phyloP scores from a whole-genome alignment of 1,284 basidiomycete genomes.

The Exobasidium cylindrosporum region DNA sequence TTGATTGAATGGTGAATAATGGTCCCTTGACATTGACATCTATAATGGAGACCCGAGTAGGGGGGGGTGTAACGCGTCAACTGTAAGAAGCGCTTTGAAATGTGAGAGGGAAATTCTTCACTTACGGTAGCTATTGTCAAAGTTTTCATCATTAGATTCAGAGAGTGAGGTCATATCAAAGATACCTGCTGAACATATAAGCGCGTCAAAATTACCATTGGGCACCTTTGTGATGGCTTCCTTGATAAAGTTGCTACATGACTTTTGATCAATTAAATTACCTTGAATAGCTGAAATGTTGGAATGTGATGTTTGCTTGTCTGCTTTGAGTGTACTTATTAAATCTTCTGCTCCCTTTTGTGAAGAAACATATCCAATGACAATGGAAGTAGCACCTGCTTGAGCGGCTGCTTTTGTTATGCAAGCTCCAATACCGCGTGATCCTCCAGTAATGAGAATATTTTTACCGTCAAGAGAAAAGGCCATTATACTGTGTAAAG shows the following conservation, averaged over 20 bases:
- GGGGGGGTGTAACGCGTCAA: slow-evolving; percentile 57
- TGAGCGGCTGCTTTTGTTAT: slow-evolving; percentile 61
- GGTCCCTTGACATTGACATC: slow-evolving; percentile 64
- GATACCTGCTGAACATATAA: not conserved
- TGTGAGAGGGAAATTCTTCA: not conserved
- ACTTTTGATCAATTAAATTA: not conserved
- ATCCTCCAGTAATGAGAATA: slow-evolving; percentile 63
- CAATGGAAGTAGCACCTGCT: not conserved
- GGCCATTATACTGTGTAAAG: too few species aligned
- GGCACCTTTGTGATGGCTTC: slow-evolving; percentile 41
- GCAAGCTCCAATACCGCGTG: slow-evolving; percentile 64
- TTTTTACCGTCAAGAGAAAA: slow-evolving; percentile 13
- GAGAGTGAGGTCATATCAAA: not conserved
- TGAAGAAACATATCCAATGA: not conserved
- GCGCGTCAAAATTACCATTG: slow-evolving; percentile 51
- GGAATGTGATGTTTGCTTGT: not conserved
- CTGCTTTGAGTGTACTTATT: not conserved
- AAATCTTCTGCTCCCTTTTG: not conserved
- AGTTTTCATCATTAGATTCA: not conserved
- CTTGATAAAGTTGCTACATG: not conserved
- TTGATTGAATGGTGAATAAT: slow-evolving; percentile 62
- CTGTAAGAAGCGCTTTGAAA: not conserved
- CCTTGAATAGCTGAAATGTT: not conserved
- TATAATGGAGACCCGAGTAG: slow-evolving; percentile 58
- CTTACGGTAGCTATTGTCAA: not conserved